Base-by-base conservation (phyloP, 768 basidiomycete genomes). In the Clavulina sp. region DNA sequence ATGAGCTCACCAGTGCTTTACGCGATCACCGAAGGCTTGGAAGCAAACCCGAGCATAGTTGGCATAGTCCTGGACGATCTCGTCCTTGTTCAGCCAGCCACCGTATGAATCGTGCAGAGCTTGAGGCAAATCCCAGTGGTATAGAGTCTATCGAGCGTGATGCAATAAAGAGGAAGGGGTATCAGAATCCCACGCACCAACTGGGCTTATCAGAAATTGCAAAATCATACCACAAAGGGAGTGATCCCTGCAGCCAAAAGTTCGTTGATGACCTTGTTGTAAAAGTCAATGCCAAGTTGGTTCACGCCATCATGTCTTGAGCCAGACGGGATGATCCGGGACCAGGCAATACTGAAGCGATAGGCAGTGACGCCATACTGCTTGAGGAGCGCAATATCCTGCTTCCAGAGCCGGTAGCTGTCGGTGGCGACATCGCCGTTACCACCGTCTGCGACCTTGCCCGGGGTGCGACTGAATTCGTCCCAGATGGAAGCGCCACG, bases 51-150 rank as follows among this genome's bases (percentile, higher is more conserved):
- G 53, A 48, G 81, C 70, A 58, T 83, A 85, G 56, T 68, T 64
- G 5, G 69, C 68, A 56, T 69, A 85, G 63, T 86, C 83, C 52
- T 70, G 62, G n/a, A 78, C 66, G 50, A 84, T 74, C 58, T 81
- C 77, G 41, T 76, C 73, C 61, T 78, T 79, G 66, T 78, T 78
- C 47, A 83, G 62, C 81, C 81, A 86, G 4, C 82, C 82, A 1
- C 74, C 74, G 61, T 85, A 85, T 51, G 77, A 70, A 54, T 84
- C 77, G 51, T 83, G 75, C 34, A 88, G 72, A 21, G 66, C 76
- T 60, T 81, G 78, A 6, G 84, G 84, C 6, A 84, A 72, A 60
- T 85, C 83, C 84, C 83, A 85, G 62, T 80, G 81, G 60, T 81
- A 80, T 32, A 82, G 64, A 0, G 78, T 82, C 77, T 81, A 52